Evolutionary conservation across 139 green algal species (phyloP).

Genomic region (Picochlorum sp.): DNA sequence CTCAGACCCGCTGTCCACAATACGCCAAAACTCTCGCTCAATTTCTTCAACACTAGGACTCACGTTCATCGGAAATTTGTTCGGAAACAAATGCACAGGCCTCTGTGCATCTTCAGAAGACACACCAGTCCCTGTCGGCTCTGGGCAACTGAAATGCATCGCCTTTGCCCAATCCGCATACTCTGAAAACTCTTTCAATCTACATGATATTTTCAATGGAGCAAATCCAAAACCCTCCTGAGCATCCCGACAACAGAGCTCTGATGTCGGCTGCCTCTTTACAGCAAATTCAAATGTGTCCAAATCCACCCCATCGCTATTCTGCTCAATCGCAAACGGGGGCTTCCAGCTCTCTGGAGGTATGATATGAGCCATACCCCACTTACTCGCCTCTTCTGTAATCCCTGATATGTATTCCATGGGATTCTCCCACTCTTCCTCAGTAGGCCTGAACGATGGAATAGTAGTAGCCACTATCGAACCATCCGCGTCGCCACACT

Average conservation of each 20-base stretch:
- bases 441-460: conserved; percentile 40
- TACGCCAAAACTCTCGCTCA: conserved; percentile 74
- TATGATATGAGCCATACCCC: conserved; percentile 80
- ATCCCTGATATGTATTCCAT: conserved; percentile 72
- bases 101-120: conserved; percentile 1
- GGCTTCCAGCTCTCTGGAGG: conserved; percentile 54
- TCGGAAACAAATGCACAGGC: conserved; percentile 4
- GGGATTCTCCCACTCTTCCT: conserved; percentile 72
- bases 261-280: conserved; percentile 40
- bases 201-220: conserved; percentile 42
- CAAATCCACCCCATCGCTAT: conserved; percentile 41
- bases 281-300: conserved; percentile 52
- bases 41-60: conserved; percentile 48
- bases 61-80: conserved; percentile 2
- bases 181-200: conserved; percentile 55
- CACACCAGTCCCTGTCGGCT: neutral
- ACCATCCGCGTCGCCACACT: conserved; percentile 14
- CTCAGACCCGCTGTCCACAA: conserved; percentile 53
- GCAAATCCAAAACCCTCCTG: conserved; percentile 26
- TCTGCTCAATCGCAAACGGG: conserved; percentile 45
- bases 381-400: conserved; percentile 41
- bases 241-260: conserved; percentile 38
- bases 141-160: conserved; percentile 48
- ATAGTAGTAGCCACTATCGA: conserved; percentile 48
- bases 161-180: conserved; percentile 61